Base-by-base conservation (phyloP, 371 early-diverging fungal genomes). In the Capniomyces stellatus region DNA sequence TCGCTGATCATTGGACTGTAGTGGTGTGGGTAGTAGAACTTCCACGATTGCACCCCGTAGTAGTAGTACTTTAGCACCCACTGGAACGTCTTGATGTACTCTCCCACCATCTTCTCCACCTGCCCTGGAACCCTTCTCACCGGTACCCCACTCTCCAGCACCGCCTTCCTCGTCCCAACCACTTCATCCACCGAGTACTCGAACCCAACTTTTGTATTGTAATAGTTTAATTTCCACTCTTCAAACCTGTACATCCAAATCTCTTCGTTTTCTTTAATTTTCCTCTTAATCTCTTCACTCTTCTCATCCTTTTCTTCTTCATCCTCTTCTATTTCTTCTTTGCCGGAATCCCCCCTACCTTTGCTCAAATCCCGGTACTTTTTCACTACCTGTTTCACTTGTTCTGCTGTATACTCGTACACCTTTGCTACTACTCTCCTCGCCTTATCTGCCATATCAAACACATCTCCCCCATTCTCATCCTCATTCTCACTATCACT, bases 51-150 rank as follows among this genome's bases (percentile, higher is more conserved):
- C 15, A 89, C 87, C 41, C 97, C 98, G 31, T 78, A 70, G 67
- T 91, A 93, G 65, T 99, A 99, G 66, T 99, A 99, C 53, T 74
- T 69, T 22, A 96, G 75, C 10, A 97, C 90, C 99, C 99, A 99
- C 63, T 94, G 92, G 49, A 95, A 68, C 19, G 97, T 93, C 57
- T 81, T 79, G 2, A 97, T 71, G 64, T 99, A 99, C 40, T 81
- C 70, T 51, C 73, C 65, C 28, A 87, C 76, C 51, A 95, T 62
- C 1, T 56, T 55, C 19, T 79, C 75, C 57, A 86, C 72, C 12
- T 75, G 61, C 12, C 72, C 66, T 2, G 64, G 57, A 13, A 64
- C 64, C 3, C 29, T 1, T 12, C 60, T 63, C 52, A 67, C 66
- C n/a, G 15, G 15, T 48, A 61, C 61, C 0, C 54, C 64, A 19